Percentiles rank a stretch among this genome's conserved stretches.
phyloP scores from a whole-genome alignment of 768 basidiomycete species.

The Dendrothele bispora region DNA sequence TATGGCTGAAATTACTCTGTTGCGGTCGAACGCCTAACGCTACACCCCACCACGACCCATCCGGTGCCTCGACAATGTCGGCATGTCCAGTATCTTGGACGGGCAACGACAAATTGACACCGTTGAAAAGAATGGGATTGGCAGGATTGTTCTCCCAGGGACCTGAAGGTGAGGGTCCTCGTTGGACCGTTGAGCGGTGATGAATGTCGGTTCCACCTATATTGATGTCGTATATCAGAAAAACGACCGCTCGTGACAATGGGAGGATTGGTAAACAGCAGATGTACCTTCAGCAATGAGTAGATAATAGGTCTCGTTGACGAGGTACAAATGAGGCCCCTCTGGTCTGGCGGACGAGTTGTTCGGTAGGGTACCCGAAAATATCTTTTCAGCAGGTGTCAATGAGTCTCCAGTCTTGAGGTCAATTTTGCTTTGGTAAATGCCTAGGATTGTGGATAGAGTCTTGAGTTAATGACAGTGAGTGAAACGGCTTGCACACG shows the following conservation, averaged over 20 bases:
- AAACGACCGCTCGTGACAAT: not conserved
- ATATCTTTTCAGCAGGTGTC: slow-evolving; percentile 35
- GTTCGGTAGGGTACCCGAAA: slow-evolving; percentile 35
- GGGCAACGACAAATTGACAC: slow-evolving; percentile 29
- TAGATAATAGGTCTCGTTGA: slow-evolving; percentile 39
- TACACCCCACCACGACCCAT: slow-evolving; percentile 41
- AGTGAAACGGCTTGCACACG: not conserved
- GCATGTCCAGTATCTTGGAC: slow-evolving; percentile 40
- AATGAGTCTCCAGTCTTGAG: slow-evolving; percentile 34
- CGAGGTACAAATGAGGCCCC: slow-evolving; percentile 39
- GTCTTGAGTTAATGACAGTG: not conserved
- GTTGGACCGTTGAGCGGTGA: slow-evolving; percentile 37
- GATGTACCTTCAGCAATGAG: slow-evolving; percentile 37
- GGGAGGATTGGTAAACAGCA: too few species aligned
- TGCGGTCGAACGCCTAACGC: slow-evolving; percentile 40
- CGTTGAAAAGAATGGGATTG: slow-evolving; percentile 41
- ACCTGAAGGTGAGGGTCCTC: slow-evolving; percentile 36
- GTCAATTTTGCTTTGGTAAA: slow-evolving; percentile 40
- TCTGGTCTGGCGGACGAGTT: slow-evolving; percentile 35
- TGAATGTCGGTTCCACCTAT: slow-evolving; percentile 34
- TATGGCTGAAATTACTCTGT: slow-evolving; percentile 29
- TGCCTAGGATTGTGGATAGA: slow-evolving; percentile 21
- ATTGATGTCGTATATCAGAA: too few species aligned
- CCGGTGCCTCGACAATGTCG: slow-evolving; percentile 32
- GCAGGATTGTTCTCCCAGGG: slow-evolving; percentile 41